Evolutionary conservation across 495 filamentous ascomycete genomes (phyloP).

Genomic region (Recurvomyces mirabilis): DNA sequence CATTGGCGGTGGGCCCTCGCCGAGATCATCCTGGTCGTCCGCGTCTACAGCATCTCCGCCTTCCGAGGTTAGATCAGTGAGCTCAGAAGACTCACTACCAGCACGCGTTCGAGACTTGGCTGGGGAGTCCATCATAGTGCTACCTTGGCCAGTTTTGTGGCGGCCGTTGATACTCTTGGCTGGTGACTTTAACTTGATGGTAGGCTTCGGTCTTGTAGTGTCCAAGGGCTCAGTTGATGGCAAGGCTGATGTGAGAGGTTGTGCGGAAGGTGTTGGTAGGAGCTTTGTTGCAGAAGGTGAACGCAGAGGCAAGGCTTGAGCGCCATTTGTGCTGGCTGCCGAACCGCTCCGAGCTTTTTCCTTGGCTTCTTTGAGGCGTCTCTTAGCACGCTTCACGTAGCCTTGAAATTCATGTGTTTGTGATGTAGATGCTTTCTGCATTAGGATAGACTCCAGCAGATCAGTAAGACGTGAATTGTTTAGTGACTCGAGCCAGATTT

Average conservation of each 20-base stretch:
- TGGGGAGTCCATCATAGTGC: constrained; percentile 13
- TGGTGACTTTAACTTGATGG: constrained; percentile 10
- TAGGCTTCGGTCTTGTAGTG: constrained; percentile 5
- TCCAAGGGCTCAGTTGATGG: constrained; percentile 12
- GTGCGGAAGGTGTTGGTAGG: neutral
- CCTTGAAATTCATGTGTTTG: constrained; percentile 20
- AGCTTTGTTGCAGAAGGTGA: constrained; percentile 6
- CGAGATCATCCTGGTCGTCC: neutral
- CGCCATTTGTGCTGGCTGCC: constrained; percentile 4
- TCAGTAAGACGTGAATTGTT: constrained; percentile 13
- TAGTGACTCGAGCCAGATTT: constrained; percentile 20
- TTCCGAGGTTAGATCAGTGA: constrained; percentile 15
- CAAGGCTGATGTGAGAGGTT: neutral
- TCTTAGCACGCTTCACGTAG: constrained; percentile 24
- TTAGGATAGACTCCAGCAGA: constrained; percentile 23
- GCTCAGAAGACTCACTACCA: constrained; percentile 6
- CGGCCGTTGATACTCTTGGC: neutral
- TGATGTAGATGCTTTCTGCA: constrained; percentile 18
- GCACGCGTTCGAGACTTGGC: constrained; percentile 2
- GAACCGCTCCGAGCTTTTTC: constrained; percentile 5
- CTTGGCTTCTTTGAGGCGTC: constrained; percentile 17
- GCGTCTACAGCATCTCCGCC: constrained; percentile 7
- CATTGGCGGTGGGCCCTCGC: neutral
- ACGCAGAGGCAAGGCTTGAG: constrained; percentile 11
- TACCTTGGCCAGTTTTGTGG: neutral